phyloP scores from a whole-genome alignment of 1,139 yeast genomes.

The Hansenula lynferdii region DNA sequence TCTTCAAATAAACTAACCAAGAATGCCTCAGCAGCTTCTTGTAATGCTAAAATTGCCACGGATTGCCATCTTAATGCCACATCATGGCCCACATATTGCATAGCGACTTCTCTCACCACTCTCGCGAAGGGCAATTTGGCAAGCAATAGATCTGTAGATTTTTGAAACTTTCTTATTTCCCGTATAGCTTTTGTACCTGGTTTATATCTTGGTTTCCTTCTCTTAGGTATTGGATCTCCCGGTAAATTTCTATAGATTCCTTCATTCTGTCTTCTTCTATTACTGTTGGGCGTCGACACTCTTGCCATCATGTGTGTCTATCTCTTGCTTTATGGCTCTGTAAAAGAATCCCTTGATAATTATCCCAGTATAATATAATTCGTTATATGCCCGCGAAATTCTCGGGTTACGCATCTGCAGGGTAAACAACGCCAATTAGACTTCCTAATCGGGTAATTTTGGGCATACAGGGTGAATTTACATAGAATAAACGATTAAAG shows the following conservation, averaged over 20 bases:
- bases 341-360: no score
- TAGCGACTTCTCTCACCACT: constrained; percentile 72
- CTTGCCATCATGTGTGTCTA: no score
- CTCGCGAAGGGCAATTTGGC: constrained; percentile 89
- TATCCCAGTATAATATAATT: not conserved
- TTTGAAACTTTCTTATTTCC: constrained; percentile 77
- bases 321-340: no score
- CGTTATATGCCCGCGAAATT: constrained; percentile 1
- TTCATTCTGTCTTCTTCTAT: constrained; percentile 2
- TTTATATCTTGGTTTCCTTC: constrained; percentile 46
- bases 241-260: constrained; percentile 48
- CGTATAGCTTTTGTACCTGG: constrained; percentile 76
- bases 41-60: constrained; percentile 81
- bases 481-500: no score
- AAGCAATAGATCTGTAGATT: constrained; percentile 69
- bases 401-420: constrained; percentile 8
- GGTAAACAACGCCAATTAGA: constrained; percentile 10
- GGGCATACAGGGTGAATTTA: no score
- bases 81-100: constrained; percentile 47
- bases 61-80: constrained; percentile 83
- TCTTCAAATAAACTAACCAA: constrained; percentile 84
- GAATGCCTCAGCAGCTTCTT: constrained; percentile 91
- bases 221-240: constrained; percentile 39
- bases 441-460: constrained; percentile 9
- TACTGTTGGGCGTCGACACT: constrained; percentile 3